phyloP scores from a whole-genome alignment of 805 yeast genomes.

The Cephaloascus albidus region DNA sequence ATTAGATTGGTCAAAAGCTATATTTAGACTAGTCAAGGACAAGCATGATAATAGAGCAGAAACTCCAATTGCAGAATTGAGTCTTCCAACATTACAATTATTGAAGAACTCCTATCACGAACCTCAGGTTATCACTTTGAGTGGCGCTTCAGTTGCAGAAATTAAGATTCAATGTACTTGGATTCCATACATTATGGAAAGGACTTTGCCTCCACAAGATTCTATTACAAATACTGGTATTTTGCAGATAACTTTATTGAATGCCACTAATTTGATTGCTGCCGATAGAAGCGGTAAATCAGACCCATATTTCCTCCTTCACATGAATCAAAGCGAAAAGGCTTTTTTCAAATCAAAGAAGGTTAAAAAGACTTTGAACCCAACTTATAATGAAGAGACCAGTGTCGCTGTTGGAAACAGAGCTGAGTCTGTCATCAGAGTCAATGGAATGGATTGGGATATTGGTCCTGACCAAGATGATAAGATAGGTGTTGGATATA shows the following conservation, averaged over 20 bases:
- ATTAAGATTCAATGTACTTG: constrained; percentile 59
- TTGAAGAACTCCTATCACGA: constrained; percentile 55
- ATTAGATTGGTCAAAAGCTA: constrained; percentile 60
- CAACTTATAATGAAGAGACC: constrained; percentile 77
- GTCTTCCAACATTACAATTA: constrained; percentile 58
- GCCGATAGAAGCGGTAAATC: constrained; percentile 92
- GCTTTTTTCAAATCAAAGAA: constrained; percentile 66
- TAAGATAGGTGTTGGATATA: constrained; percentile 53
- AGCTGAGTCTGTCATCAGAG: constrained; percentile 45
- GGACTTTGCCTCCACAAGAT: constrained; percentile 64
- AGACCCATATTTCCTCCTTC: constrained; percentile 78
- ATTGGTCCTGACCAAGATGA: constrained; percentile 85
- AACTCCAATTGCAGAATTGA: constrained; percentile 50
- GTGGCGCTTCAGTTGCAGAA: constrained; percentile 42
- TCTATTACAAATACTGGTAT: constrained; percentile 67
- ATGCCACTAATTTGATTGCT: constrained; percentile 63
- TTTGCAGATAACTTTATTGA: constrained; percentile 47
- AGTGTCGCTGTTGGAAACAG: constrained; percentile 50
- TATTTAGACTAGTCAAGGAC: constrained; percentile 53
- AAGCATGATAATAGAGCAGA: constrained; percentile 44
- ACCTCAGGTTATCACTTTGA: constrained; percentile 47
- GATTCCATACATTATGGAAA: constrained; percentile 58
- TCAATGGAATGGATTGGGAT: constrained; percentile 84
- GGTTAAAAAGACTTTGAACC: constrained; percentile 79
- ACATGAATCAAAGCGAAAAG: constrained; percentile 51